A percentile compares a stretch with the other conserved stretches of the same genome.
These are phyloP conservation scores for Epichloe bromicola DNA, from an alignment of 2,329 filamentous ascomycete genomes.

Conservation along the genomic window DNA sequence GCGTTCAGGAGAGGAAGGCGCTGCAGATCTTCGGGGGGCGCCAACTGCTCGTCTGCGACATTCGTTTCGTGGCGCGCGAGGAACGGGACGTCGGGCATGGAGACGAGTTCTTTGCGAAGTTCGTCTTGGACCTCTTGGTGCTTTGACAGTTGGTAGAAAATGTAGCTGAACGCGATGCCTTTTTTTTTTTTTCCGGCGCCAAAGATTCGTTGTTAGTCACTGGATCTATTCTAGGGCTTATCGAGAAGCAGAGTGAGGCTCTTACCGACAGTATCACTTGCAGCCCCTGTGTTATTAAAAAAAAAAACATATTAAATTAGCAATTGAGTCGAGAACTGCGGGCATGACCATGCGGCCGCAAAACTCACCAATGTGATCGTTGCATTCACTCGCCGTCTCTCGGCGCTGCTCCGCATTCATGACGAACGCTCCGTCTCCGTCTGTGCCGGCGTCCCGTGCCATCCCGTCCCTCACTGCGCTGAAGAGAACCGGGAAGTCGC, in stretches of 20 bases:
- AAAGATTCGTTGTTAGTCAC: not conserved
- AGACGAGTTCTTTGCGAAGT: not conserved
- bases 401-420: not conserved
- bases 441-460: not conserved
- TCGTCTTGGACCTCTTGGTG: not conserved
- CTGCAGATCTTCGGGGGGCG: not conserved
- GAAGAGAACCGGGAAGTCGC: not conserved
- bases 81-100: not conserved
- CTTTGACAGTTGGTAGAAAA: not conserved
- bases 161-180: not conserved
- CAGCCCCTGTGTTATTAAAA: not conserved
- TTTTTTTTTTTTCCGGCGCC: no score
- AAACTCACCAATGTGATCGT: not conserved
- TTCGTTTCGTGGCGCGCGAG: not conserved
- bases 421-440: not conserved
- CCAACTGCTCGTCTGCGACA: not conserved
- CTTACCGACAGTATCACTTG: not conserved
- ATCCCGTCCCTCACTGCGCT: not conserved
- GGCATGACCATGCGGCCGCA: not conserved
- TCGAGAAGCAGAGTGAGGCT: not conserved
- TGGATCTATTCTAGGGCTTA: not conserved
- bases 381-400: not conserved
- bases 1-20: not conserved
- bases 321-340: no score
- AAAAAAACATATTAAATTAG: not conserved